These are phyloP conservation scores for Camelina sativa DNA, from an alignment of 345 rosid genomes.

Conservation along the genomic window DNA sequence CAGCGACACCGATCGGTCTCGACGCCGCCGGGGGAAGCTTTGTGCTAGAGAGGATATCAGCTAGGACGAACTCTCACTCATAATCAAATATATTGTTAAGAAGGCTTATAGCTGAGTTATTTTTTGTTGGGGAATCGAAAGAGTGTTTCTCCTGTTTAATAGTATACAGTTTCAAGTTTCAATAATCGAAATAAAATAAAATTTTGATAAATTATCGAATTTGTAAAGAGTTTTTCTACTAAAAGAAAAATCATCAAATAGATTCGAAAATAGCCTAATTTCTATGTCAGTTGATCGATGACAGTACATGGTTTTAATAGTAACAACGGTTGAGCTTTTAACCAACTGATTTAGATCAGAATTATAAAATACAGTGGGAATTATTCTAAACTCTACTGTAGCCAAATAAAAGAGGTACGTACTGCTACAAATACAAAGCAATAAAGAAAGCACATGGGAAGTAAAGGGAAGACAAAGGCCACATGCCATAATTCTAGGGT, in stretches of 20 bases:
- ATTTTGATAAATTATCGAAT: background rate
- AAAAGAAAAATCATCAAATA: background rate
- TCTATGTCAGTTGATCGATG: background rate
- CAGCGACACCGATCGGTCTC: too few relatives aligned
- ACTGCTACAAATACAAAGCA: conserved; percentile 22
- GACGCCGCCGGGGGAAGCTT: too few relatives aligned
- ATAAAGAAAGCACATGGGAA: conserved; percentile 47
- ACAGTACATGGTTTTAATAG: background rate
- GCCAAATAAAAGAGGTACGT: conserved; percentile 6
- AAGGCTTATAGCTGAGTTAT: background rate
- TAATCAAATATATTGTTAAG: background rate
- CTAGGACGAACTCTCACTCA: too few relatives aligned
- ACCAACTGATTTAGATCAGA: background rate
- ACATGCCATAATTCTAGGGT: conserved; percentile 45
- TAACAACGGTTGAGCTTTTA: conserved; percentile 20
- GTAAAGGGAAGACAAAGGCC: conserved; percentile 41
- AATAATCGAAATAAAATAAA: background rate
- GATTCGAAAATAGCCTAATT: background rate
- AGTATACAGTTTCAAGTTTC: background rate
- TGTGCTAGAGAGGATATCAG: too few relatives aligned
- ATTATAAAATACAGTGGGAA: background rate
- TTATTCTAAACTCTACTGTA: background rate
- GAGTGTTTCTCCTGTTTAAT: conserved; percentile 15
- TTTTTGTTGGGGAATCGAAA: background rate
- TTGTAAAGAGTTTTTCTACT: background rate